Evolutionary conservation across 2,329 filamentous ascomycete genomes (phyloP), one percentile per base, ranked within the genome.

Genomic region (Dothideomycetidae sp.): DNA sequence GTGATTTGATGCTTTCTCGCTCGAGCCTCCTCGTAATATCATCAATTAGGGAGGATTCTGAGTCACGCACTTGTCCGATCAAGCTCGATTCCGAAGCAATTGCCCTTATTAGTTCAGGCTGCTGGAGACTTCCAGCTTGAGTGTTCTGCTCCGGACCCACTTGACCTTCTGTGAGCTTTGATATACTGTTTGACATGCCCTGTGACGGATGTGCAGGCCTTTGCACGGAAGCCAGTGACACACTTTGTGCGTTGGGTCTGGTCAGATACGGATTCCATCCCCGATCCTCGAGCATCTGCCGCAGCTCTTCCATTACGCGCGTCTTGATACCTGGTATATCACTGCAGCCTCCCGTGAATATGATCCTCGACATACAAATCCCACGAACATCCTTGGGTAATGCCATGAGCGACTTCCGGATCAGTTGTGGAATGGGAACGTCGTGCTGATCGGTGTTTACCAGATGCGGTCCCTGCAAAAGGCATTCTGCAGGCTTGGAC

Each of bases 311-410:
- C 19, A 93, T 59, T 26, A 93, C 68, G 16, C 88, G 74, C 15
- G 70, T 67, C 46, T 82, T 84, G 16, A 98, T 61, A 1, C 90
- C 90, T 1, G 86, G 70, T 5, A 94, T 75, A 16, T 71, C 71
- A 4, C 84, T 75, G 33, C 80, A 80, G 2, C 84, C 84, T 19
- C 90, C 90, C 0, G 78, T 79, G 51, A 98, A 81, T 11, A 93
- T 66, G 31, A 96, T 81, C 28, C 88, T 80, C 1, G 85, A 77
- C 75, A 94, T 90, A 56, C 88, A 94, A 3, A 78, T 61, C 1
- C 81, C 78, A 15, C 90, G 75, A 3, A 86, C 75, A 56, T 98
- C 90, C 3, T 88, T 62, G 0, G 85, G 81, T 1, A 94, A 65
- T 5, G 73, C 68, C 1, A 92, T 65, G 1, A 98, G 68, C 26